A percentile compares a stretch with the other conserved stretches of the same genome.
Evolutionary conservation across 371 early-diverging fungal species (phyloP).

Genomic region (Syncephalastrum contaminatum): DNA sequence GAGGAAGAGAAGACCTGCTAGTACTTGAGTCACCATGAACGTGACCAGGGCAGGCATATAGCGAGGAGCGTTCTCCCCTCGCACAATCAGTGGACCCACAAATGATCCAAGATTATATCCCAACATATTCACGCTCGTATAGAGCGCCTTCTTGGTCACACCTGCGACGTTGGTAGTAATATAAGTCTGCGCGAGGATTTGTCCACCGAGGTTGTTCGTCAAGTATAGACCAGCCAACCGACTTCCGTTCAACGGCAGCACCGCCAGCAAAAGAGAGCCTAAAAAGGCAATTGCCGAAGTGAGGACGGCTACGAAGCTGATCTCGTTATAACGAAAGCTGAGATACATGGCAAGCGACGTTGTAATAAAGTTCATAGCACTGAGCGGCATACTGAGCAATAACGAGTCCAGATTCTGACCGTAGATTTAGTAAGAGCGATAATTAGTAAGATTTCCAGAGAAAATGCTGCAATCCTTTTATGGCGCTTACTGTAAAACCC

Average conservation of each 20-base stretch:
- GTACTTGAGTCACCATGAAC: constrained; percentile 16
- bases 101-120: constrained; percentile 4
- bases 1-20: constrained; percentile 12
- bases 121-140: background rate
- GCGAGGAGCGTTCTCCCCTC: constrained; percentile 7
- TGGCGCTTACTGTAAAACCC: constrained; percentile 29
- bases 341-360: constrained; percentile 1
- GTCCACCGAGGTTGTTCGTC: background rate
- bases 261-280: constrained; percentile 8
- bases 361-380: too few relatives aligned
- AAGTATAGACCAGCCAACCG: constrained; percentile 6
- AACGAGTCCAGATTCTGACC: too few relatives aligned
- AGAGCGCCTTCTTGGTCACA: constrained; percentile 11
- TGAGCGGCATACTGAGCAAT: too few relatives aligned
- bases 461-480: background rate
- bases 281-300: background rate
- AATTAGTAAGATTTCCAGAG: too few relatives aligned
- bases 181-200: background rate
- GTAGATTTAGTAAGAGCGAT: too few relatives aligned
- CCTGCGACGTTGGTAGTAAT: constrained; percentile 6
- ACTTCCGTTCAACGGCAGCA: constrained; percentile 1
- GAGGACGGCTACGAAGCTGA: constrained; percentile 5
- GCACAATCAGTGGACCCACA: constrained; percentile 13
- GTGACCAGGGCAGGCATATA: constrained; percentile 27
- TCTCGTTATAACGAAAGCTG: background rate